A percentile compares a stretch with the other conserved stretches of the same genome.
Conservation (phyloP, 2,329 filamentous ascomycete genomes). For the Exserohilum turcica region DNA sequence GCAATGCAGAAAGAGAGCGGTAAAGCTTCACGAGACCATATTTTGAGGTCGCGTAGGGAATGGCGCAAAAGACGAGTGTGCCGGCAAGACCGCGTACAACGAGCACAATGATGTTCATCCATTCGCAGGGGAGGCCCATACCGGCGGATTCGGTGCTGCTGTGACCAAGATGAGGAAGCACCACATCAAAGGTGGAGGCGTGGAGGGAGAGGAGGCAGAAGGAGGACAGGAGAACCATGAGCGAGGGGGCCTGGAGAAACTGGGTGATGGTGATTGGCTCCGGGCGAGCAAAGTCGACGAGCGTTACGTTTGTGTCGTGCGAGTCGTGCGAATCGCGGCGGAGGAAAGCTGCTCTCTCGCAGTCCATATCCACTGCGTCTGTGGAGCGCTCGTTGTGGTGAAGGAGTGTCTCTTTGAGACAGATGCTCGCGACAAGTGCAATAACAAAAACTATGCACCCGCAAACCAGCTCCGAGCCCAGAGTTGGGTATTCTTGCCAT, state of each 20-base stretch:
- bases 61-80: slow-evolving; percentile 44
- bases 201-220: slow-evolving; percentile 62
- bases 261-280: slow-evolving; percentile 53
- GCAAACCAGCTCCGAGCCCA: slow-evolving; percentile 54
- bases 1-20: slow-evolving; percentile 48
- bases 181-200: slow-evolving; percentile 58
- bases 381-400: slow-evolving; percentile 26
- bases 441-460: slow-evolving; percentile 50
- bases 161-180: slow-evolving; percentile 56
- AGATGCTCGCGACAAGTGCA: slow-evolving; percentile 46
- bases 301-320: slow-evolving; percentile 42
- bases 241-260: slow-evolving; percentile 54
- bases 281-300: slow-evolving; percentile 45
- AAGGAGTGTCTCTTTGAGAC: slow-evolving; percentile 50
- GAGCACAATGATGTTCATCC: slow-evolving; percentile 51
- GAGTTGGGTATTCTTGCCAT: slow-evolving; percentile 51
- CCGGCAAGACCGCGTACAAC: slow-evolving; percentile 51
- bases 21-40: slow-evolving; percentile 52
- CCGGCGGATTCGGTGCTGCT: slow-evolving; percentile 52
- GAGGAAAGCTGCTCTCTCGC: slow-evolving; percentile 56
- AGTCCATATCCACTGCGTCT: slow-evolving; percentile 43
- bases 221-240: slow-evolving; percentile 54
- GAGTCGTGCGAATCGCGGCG: slow-evolving; percentile 45
- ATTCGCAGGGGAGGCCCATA: slow-evolving; percentile 54
- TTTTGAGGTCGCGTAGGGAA: slow-evolving; percentile 47